phyloP scores from a whole-genome alignment of 2,329 filamentous ascomycete genomes.

The Fusarium fujikuroi region DNA sequence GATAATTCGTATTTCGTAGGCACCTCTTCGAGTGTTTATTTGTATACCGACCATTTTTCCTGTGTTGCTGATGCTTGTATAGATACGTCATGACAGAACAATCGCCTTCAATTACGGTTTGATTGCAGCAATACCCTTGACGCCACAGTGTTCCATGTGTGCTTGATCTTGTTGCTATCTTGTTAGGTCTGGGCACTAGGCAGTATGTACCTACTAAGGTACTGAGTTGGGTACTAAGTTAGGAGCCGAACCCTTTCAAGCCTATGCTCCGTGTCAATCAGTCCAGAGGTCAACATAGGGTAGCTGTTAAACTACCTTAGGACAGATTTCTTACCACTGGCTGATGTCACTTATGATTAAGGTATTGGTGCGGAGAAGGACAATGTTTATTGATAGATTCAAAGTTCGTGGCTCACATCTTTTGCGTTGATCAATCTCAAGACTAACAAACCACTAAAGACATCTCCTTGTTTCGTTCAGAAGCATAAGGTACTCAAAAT shows the following conservation, averaged over 20 bases:
- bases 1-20: background rate
- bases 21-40: background rate
- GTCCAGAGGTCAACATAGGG: background rate
- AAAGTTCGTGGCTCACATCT: no score
- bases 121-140: conserved; percentile 8
- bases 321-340: background rate
- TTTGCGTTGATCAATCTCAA: background rate
- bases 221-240: background rate
- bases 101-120: background rate
- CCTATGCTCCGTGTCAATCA: background rate
- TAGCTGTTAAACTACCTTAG: background rate
- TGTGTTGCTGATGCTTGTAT: background rate
- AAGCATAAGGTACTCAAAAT: background rate
- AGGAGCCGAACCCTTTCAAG: background rate
- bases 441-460: background rate
- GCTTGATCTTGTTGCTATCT: background rate
- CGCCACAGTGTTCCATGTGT: conserved; percentile 10
- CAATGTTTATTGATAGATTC: background rate
- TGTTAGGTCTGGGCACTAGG: background rate
- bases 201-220: no score
- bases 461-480: background rate
- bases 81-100: background rate
- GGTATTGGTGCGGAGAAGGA: background rate
- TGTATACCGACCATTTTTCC: background rate
- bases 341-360: conserved; percentile 5